Base-by-base conservation (phyloP, 306 rosid species). In the Medicago ruthenica region DNA sequence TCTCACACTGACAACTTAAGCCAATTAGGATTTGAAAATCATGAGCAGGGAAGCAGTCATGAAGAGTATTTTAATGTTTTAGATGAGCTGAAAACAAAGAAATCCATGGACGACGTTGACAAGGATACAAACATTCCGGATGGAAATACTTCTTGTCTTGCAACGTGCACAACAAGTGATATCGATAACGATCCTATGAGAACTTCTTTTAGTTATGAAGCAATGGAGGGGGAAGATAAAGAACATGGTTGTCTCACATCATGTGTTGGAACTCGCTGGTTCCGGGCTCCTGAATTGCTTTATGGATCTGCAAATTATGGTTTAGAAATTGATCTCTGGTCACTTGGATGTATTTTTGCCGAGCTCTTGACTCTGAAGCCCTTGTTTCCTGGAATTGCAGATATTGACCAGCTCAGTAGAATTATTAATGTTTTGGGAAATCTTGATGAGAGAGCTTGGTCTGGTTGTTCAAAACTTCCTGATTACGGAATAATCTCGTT, bases 181-280 rank as follows among this genome's bases (percentile, higher is more conserved):
- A 31, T 80, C 20, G 97, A 90, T 20, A 97, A 87, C n/a, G 97
- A 95, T 73, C 84, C 84, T 54, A 72, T 91, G 75, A 82, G 82
- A 81, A 72, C 85, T 70, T 71, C 89, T 3, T 84, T 85, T 83
- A 79, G 85, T 5, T 85, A 82, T 7, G 92, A 89, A 47, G 89
- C 80, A 10, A 89, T 82, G 71, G 97, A 77, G 66, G 89, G 57
- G 51, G 89, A 76, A 36, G 93, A 76, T 68, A 71, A 79, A 50
- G 83, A 81, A 70, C 81, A 58, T 13, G 93, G 89, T 51, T 58
- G 84, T 76, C 83, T 96, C 70, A 96, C 98, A 5, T 89, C 99
- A 6, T 96, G 98, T 18, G 96, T 96, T 3, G 99, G 99, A 59
- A 96, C 98, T 73, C 96, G 99, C 20, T 96, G 99, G 99, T 96